Evolutionary conservation across 108 stramenopile species (phyloP).

Genomic region (Stephanodiscus minutulus): DNA sequence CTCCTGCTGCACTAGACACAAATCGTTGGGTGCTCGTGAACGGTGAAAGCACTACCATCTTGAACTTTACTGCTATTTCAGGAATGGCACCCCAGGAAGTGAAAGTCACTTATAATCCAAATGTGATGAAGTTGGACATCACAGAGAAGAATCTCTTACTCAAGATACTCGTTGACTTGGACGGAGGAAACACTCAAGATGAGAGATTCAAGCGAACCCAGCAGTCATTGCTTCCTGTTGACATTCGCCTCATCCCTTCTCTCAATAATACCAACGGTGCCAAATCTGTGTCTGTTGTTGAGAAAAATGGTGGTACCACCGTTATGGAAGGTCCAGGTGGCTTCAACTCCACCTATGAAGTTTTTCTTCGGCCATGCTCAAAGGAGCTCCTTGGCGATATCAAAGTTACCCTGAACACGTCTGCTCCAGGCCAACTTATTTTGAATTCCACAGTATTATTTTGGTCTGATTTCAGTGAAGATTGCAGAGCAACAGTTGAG

Average conservation of each 20-base stretch:
- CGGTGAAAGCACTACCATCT: constrained; percentile 5
- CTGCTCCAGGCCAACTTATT: constrained; percentile 15
- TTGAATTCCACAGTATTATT: neutral
- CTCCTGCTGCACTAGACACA: constrained; percentile 28
- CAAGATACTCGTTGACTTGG: constrained; percentile 24
- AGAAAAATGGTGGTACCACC: constrained; percentile 16
- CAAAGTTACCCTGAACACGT: constrained; percentile 9
- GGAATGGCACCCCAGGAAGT: constrained; percentile 21
- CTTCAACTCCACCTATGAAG: constrained; percentile 32
- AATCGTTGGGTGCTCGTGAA: constrained; percentile 32
- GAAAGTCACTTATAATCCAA: constrained; percentile 32
- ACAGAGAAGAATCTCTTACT: constrained; percentile 36
- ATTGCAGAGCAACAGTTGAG: constrained; percentile 29
- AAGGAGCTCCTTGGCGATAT: constrained; percentile 8
- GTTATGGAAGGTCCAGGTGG: constrained; percentile 45
- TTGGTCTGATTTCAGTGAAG: constrained; percentile 2
- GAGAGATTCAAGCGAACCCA: constrained; percentile 17
- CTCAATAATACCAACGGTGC: constrained; percentile 15
- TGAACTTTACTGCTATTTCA: constrained; percentile 9
- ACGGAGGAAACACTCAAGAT: constrained; percentile 27
- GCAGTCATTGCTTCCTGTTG: constrained; percentile 26
- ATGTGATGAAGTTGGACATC: constrained; percentile 17
- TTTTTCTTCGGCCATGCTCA: constrained; percentile 45
- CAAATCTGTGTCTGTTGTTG: constrained; percentile 39
- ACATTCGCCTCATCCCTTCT: constrained; percentile 23